A percentile compares a stretch with the other conserved stretches of the same genome.
Conservation (phyloP, 768 basidiomycete species). For the Leucosporidium creatinivorum region DNA sequence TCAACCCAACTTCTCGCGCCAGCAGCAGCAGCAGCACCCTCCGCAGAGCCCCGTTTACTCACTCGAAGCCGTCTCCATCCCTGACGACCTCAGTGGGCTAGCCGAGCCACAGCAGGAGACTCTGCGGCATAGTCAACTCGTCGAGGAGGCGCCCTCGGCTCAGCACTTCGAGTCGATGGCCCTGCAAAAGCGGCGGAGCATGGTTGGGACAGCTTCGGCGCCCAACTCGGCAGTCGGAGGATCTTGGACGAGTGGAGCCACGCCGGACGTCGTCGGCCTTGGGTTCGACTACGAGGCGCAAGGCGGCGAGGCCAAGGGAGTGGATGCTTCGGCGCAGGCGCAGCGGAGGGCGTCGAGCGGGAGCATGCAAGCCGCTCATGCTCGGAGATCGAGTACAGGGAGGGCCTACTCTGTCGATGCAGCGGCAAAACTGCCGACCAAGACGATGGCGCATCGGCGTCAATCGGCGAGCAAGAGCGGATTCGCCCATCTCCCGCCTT, state of each 20-base stretch:
- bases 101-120: background rate
- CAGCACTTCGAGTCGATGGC: background rate
- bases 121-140: background rate
- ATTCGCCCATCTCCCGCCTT: constrained; percentile 29
- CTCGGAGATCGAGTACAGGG: constrained; percentile 2
- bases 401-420: constrained; percentile 10
- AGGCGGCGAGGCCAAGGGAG: background rate
- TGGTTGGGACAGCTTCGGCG: constrained; percentile 1
- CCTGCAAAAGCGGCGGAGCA: constrained; percentile 7
- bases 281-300: constrained; percentile 17
- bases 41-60: constrained; percentile 4
- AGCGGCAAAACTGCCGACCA: constrained; percentile 12
- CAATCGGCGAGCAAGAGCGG: constrained; percentile 19
- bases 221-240: constrained; percentile 14
- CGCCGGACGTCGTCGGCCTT: constrained; percentile 14
- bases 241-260: background rate
- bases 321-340: background rate
- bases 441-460: constrained; percentile 12
- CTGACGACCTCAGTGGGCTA: background rate
- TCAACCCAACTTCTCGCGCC: constrained; percentile 15
- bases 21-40: background rate
- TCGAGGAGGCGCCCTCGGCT: background rate
- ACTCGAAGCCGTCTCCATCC: constrained; percentile 11
- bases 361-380: background rate
- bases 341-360: constrained; percentile 12